Conservation (phyloP, 306 rosid species). For the Vicia sativa region DNA sequence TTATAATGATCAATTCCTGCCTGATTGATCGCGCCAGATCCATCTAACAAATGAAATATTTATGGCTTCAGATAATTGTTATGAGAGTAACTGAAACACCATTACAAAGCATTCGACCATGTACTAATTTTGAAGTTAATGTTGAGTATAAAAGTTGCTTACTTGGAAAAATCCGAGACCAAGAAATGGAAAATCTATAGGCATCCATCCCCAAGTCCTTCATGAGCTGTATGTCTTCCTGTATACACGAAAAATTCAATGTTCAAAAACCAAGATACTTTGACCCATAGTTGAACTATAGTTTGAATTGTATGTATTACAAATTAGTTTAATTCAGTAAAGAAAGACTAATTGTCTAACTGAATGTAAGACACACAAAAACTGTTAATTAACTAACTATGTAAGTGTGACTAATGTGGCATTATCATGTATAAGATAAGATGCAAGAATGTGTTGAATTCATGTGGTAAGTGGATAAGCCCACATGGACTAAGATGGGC, state of each 20-base stretch:
- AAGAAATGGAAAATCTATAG: constrained; percentile 87
- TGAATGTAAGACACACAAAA: neutral
- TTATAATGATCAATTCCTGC: constrained; percentile 87
- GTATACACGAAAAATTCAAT: constrained; percentile 9
- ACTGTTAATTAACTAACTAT: neutral
- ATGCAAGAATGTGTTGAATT: too few relatives aligned
- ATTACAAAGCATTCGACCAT: too few relatives aligned
- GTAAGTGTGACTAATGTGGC: too few relatives aligned
- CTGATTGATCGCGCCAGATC: constrained; percentile 71
- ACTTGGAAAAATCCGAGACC: constrained; percentile 91
- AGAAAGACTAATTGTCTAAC: too few relatives aligned
- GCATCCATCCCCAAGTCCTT: constrained; percentile 92
- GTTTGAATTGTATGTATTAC: too few relatives aligned
- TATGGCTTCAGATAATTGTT: constrained; percentile 15
- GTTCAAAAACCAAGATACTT: constrained; percentile 13
- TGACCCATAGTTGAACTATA: constrained; percentile 8
- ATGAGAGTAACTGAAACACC: neutral
- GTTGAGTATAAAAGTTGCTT: constrained; percentile 34
- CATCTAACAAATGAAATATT: constrained; percentile 54
- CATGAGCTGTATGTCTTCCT: constrained; percentile 87
- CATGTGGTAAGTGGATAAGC: too few relatives aligned
- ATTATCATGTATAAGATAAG: too few relatives aligned
- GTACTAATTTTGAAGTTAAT: too few relatives aligned
- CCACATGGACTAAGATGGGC: too few relatives aligned
- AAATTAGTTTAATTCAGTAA: too few relatives aligned